phyloP scores from a whole-genome alignment of 768 basidiomycete species.

The Panaeolus papilionaceus region DNA sequence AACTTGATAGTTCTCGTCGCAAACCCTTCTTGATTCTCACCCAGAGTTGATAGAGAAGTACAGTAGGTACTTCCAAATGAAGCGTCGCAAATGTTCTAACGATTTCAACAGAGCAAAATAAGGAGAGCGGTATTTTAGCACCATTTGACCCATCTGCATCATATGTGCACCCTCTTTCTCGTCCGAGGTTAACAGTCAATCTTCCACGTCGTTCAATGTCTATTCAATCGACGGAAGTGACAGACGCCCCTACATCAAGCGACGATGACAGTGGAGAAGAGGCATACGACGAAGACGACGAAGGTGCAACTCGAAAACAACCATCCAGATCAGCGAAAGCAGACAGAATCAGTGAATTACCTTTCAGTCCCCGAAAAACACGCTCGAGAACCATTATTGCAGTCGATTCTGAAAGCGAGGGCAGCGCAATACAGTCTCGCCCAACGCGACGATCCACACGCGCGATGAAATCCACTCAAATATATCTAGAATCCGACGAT shows the following conservation, averaged over 20 bases:
- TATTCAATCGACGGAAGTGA: not conserved
- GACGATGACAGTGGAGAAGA: slow-evolving; percentile 34
- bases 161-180: slow-evolving; percentile 65
- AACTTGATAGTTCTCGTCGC: slow-evolving; percentile 48
- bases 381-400: slow-evolving; percentile 43
- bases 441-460: slow-evolving; percentile 52
- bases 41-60: slow-evolving; percentile 59
- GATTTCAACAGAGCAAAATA: slow-evolving; percentile 49
- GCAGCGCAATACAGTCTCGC: slow-evolving; percentile 27
- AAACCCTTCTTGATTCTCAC: slow-evolving; percentile 37
- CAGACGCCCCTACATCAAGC: slow-evolving; percentile 28
- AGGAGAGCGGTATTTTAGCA: slow-evolving; percentile 46
- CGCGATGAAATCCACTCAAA: slow-evolving; percentile 42
- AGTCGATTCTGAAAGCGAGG: slow-evolving; percentile 46
- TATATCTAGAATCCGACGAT: slow-evolving; percentile 39
- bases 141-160: slow-evolving; percentile 66
- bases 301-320: slow-evolving; percentile 26
- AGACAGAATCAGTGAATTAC: slow-evolving; percentile 41
- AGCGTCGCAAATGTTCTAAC: slow-evolving; percentile 22
- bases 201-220: not conserved
- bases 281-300: slow-evolving; percentile 28
- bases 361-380: slow-evolving; percentile 74
- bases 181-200: slow-evolving; percentile 35
- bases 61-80: slow-evolving; percentile 45
- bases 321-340: slow-evolving; percentile 24